These are phyloP conservation scores for Quercus engelmannii DNA, from an alignment of 306 rosid genomes.

Conservation along the genomic window DNA sequence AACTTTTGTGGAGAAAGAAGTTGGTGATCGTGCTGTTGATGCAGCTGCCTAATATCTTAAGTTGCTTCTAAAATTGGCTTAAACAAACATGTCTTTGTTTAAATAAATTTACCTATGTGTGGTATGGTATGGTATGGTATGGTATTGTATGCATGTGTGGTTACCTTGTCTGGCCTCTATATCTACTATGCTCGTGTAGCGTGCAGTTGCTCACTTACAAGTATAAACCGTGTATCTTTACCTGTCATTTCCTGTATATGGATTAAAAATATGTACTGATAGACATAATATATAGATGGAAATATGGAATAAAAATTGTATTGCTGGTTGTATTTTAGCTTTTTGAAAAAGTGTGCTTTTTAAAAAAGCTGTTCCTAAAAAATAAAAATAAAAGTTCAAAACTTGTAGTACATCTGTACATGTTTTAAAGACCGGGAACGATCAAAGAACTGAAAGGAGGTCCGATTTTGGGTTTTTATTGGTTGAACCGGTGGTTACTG, in stretches of 20 bases:
- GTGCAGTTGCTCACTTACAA: not conserved
- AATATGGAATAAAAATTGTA: not conserved
- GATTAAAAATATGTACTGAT: not conserved
- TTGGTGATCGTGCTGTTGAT: constrained; percentile 46
- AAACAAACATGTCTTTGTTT: not conserved
- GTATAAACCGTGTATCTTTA: too few relatives aligned
- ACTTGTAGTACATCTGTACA: too few relatives aligned
- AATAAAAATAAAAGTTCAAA: too few relatives aligned
- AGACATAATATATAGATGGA: not conserved
- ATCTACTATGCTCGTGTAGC: not conserved
- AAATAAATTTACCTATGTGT: not conserved
- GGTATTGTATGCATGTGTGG: not conserved
- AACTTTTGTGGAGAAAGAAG: constrained; percentile 55
- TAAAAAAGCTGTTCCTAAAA: too few relatives aligned
- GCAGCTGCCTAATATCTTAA: constrained; percentile 62
- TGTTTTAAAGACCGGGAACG: too few relatives aligned
- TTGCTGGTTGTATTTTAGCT: not conserved
- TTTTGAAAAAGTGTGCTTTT: too few relatives aligned
- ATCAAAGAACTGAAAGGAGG: too few relatives aligned
- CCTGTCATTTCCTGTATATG: too few relatives aligned
- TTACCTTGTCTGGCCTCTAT: not conserved
- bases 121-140: too few relatives aligned
- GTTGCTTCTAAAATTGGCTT: not conserved
- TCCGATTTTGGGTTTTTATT: too few relatives aligned
- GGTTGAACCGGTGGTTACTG: too few relatives aligned